Conservation (phyloP, 2,329 filamentous ascomycete species). For the Epichloe typhina region DNA sequence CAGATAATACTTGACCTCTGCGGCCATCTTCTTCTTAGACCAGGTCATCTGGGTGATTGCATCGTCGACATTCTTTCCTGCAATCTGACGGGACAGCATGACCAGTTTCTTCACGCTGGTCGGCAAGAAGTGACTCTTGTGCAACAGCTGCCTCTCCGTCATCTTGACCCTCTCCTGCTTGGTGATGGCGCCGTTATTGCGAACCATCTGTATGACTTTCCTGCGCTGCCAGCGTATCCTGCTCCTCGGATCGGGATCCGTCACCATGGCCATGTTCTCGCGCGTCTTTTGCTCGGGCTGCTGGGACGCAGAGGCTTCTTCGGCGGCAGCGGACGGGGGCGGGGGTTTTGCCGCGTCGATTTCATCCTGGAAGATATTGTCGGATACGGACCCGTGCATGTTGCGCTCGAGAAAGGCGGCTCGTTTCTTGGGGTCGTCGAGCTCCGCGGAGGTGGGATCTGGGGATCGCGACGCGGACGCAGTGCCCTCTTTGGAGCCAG, state of each 20-base stretch:
- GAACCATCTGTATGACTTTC: conserved; percentile 67
- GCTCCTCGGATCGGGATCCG: conserved; percentile 63
- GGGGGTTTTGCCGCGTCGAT: conserved; percentile 26
- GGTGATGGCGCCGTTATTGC: conserved; percentile 38
- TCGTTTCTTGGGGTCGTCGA: conserved; percentile 30
- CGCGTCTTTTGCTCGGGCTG: conserved; percentile 25
- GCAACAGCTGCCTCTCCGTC: conserved; percentile 39
- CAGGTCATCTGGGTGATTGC: conserved; percentile 92
- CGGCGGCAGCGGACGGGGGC: conserved; percentile 8
- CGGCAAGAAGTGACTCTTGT: conserved; percentile 59
- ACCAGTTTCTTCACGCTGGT: conserved; percentile 88
- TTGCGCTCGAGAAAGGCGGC: conserved; percentile 27
- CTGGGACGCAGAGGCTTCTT: conserved; percentile 8
- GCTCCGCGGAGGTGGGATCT: conserved; percentile 17
- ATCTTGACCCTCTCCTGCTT: conserved; percentile 55
- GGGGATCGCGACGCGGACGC: conserved; percentile 15
- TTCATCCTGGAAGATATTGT: conserved; percentile 52
- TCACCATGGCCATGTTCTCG: conserved; percentile 44
- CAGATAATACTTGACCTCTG: conserved; percentile 66
- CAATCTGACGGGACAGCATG: conserved; percentile 74
- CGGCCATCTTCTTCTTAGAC: conserved; percentile 83
- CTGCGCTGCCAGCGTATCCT: conserved; percentile 69
- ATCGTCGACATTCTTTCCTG: conserved; percentile 86
- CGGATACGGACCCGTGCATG: conserved; percentile 30
- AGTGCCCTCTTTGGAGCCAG: conserved; percentile 16